These are phyloP conservation scores for Lodderomyces pseudojiufengensis DNA, from an alignment of 1,139 yeast genomes.

Conservation along the genomic window DNA sequence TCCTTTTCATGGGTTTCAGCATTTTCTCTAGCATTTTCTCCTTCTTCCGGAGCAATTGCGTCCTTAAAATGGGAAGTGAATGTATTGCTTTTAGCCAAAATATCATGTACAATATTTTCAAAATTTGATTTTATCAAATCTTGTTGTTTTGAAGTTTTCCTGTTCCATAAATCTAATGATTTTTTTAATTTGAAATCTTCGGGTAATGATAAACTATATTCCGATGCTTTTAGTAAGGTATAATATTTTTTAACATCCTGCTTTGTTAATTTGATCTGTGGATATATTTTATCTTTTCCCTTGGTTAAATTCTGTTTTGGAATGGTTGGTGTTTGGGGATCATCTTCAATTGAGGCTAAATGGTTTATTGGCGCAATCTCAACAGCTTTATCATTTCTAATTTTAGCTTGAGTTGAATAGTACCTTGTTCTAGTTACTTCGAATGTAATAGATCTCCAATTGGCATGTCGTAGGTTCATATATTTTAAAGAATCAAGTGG, in stretches of 20 bases:
- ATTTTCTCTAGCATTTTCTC: background rate
- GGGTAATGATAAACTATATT: conserved; percentile 1
- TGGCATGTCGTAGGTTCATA: no score
- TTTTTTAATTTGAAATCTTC: conserved; percentile 2
- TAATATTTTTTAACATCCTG: conserved; percentile 7
- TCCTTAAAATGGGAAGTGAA: no score
- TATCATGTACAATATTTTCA: conserved; percentile 5
- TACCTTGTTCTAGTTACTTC: no score
- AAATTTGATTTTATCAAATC: background rate
- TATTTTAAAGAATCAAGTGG: no score
- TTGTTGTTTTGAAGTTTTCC: conserved; percentile 4
- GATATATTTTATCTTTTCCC: conserved; percentile 3
- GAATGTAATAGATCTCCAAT: no score
- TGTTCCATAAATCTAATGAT: background rate
- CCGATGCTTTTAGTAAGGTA: conserved; percentile 3
- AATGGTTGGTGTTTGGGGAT: no score
- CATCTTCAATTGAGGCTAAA: background rate
- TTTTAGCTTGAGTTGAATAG: no score
- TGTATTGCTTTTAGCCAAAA: background rate
- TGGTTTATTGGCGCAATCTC: no score
- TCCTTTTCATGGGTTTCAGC: no score
- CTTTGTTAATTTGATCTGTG: conserved; percentile 2
- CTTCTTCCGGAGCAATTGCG: background rate
- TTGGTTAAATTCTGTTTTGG: conserved; percentile 1
- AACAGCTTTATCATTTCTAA: no score